Percentiles rank a stretch among this genome's conserved stretches.
phyloP scores from a whole-genome alignment of 768 basidiomycete genomes.

The Termitomyces bulborhizus region DNA sequence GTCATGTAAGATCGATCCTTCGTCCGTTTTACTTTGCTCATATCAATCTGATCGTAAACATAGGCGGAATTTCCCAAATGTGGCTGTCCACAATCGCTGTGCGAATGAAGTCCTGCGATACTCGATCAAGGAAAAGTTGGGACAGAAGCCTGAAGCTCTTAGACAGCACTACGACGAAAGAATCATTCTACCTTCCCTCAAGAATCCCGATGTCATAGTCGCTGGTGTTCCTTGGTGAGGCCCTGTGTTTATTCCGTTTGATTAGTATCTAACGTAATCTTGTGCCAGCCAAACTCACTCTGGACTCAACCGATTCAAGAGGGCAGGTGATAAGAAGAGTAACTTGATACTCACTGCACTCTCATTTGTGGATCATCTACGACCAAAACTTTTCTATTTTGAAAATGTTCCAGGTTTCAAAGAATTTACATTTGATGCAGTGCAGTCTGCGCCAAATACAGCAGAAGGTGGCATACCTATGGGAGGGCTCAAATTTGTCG shows the following conservation, averaged over 20 bases:
- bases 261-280: neutral
- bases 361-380: slow-evolving; percentile 42
- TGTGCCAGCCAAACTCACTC: slow-evolving; percentile 68
- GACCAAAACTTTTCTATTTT: slow-evolving; percentile 36
- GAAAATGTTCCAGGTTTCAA: slow-evolving; percentile 54
- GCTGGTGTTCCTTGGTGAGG: slow-evolving; percentile 73
- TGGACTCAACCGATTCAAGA: slow-evolving; percentile 61
- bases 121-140: slow-evolving; percentile 44
- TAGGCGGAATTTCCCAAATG: slow-evolving; percentile 48
- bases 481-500: slow-evolving; percentile 69
- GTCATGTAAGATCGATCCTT: slow-evolving; percentile 38
- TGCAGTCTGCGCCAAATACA: slow-evolving; percentile 33
- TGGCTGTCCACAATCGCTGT: slow-evolving; percentile 64
- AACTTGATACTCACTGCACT: slow-evolving; percentile 60
- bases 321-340: slow-evolving; percentile 60
- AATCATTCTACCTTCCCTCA: slow-evolving; percentile 2
- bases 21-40: neutral
- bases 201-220: slow-evolving; percentile 41
- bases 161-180: slow-evolving; percentile 32
- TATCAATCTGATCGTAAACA: slow-evolving; percentile 2
- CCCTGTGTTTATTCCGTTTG: neutral
- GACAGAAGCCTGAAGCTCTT: slow-evolving; percentile 33
- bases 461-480: slow-evolving; percentile 60
- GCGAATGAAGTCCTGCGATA: slow-evolving; percentile 57
- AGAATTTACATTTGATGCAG: slow-evolving; percentile 32